These are phyloP conservation scores for Manihot esculenta DNA, from an alignment of 441 rosid genomes.

Conservation along the genomic window DNA sequence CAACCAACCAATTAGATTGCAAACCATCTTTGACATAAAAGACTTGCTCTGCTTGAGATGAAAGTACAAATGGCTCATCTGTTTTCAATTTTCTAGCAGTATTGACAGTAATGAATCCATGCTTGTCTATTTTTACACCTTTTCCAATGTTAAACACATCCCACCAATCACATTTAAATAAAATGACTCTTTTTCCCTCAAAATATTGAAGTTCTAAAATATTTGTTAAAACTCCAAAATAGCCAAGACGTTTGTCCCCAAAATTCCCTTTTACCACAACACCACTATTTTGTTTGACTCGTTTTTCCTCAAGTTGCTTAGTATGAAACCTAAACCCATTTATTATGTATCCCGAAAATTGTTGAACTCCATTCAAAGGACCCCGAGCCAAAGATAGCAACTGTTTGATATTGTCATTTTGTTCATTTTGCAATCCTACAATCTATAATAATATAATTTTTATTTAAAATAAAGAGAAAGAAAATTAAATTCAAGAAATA, in stretches of 20 bases:
- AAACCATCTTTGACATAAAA: background rate
- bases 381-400: too few relatives aligned
- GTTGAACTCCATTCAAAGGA: background rate
- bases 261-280: background rate
- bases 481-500: too few relatives aligned
- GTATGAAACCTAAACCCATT: slow-evolving; percentile 1
- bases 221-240: background rate
- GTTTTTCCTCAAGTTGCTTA: too few relatives aligned
- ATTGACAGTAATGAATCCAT: background rate
- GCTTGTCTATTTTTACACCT: background rate
- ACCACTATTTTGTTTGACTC: background rate
- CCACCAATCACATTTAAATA: too few relatives aligned
- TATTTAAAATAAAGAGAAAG: too few relatives aligned
- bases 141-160: background rate
- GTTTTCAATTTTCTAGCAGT: too few relatives aligned
- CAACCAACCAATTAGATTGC: too few relatives aligned
- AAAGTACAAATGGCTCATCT: too few relatives aligned
- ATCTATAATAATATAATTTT: too few relatives aligned
- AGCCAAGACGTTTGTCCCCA: background rate
- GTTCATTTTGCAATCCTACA: background rate
- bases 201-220: background rate
- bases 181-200: background rate
- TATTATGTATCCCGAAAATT: background rate
- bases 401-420: too few relatives aligned
- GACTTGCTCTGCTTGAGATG: background rate